These are phyloP conservation scores for Penicillium diatomitis DNA, from an alignment of 495 filamentous ascomycete genomes.

Conservation along the genomic window DNA sequence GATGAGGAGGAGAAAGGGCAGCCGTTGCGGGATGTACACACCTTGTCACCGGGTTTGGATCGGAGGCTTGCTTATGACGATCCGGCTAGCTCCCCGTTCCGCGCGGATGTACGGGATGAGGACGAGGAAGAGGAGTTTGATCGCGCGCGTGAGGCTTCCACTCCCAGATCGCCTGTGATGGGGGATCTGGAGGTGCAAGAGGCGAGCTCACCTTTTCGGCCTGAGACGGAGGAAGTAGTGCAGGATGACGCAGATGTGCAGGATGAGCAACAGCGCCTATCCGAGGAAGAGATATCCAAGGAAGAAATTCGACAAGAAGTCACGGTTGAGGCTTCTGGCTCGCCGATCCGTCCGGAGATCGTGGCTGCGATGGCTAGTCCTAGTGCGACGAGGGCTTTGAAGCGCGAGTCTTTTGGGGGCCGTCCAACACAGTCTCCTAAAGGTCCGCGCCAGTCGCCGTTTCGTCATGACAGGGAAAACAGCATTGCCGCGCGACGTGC, in stretches of 20 bases:
- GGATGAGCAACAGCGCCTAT: constrained; percentile 8
- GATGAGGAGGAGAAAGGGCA: constrained; percentile 1
- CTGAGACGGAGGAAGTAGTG: constrained; percentile 24
- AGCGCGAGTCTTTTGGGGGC: neutral
- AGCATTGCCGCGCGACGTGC: neutral
- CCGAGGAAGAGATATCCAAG: neutral
- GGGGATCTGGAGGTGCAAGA: neutral
- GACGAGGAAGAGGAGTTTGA: neutral
- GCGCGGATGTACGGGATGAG: constrained; percentile 4
- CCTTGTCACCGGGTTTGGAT: constrained; percentile 11
- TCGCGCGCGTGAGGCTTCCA: neutral
- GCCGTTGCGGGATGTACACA: constrained; percentile 14
- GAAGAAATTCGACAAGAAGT: neutral
- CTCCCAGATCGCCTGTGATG: neutral
- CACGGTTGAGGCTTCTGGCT: constrained; percentile 6
- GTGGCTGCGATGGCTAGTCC: neutral
- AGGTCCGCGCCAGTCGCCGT: constrained; percentile 5
- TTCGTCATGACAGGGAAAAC: neutral
- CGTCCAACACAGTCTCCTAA: neutral
- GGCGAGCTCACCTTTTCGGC: constrained; percentile 11
- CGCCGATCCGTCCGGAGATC: neutral
- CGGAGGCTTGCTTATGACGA: constrained; percentile 7
- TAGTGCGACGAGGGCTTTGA: neutral
- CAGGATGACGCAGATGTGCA: constrained; percentile 22
- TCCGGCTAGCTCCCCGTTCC: constrained; percentile 27